Percentiles rank a stretch among this genome's conserved stretches.
These are phyloP conservation scores for Lodderomyces beijingensis DNA, from an alignment of 1,139 yeast species.

Conservation along the genomic window DNA sequence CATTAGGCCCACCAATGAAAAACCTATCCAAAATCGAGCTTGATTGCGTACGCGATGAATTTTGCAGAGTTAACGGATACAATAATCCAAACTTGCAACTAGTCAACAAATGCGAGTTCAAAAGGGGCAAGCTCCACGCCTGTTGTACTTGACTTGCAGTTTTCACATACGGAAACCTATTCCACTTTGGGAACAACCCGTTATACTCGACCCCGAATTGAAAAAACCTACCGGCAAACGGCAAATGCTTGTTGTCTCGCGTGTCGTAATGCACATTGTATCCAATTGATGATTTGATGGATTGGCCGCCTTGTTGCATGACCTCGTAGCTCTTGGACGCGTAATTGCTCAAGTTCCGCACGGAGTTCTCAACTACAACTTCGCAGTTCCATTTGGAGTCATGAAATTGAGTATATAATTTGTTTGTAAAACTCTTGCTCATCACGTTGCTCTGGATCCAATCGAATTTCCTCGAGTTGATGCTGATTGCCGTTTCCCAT, in stretches of 20 bases:
- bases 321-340: constrained; percentile 32
- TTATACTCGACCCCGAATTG: constrained; percentile 58
- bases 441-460: constrained; percentile 62
- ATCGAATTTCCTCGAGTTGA: constrained; percentile 61
- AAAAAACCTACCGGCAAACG: constrained; percentile 52
- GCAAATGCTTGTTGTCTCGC: constrained; percentile 53
- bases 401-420: constrained; percentile 34
- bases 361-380: constrained; percentile 57
- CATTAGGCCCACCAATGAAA: constrained; percentile 73
- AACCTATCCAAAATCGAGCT: constrained; percentile 58
- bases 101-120: constrained; percentile 32
- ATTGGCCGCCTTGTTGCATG: constrained; percentile 52
- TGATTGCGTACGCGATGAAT: not conserved
- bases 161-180: constrained; percentile 37
- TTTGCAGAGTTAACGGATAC: constrained; percentile 25
- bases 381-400: constrained; percentile 43
- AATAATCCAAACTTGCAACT: constrained; percentile 53
- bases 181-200: constrained; percentile 32
- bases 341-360: constrained; percentile 55
- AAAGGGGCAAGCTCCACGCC: constrained; percentile 24
- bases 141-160: constrained; percentile 44
- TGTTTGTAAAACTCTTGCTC: constrained; percentile 56
- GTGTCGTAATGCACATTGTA: constrained; percentile 53
- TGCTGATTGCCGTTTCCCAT: constrained; percentile 51
- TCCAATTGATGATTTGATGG: constrained; percentile 53